These are phyloP conservation scores for Metschnikowia gruessii DNA, from an alignment of 805 yeast genomes.

Conservation along the genomic window DNA sequence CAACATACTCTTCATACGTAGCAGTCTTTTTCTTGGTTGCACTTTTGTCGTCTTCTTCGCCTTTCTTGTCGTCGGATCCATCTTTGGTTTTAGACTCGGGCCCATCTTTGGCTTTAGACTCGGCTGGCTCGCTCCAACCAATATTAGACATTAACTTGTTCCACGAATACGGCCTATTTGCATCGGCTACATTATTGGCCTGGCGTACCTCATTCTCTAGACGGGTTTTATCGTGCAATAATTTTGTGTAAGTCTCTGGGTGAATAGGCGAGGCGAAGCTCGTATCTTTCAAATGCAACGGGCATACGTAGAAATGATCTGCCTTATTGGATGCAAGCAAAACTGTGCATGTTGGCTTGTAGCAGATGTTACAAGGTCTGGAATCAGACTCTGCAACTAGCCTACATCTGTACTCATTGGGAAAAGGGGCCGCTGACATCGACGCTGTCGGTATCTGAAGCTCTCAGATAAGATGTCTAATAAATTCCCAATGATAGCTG, in stretches of 20 bases:
- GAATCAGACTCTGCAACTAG: slow-evolving; percentile 42
- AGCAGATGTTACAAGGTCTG: slow-evolving; percentile 51
- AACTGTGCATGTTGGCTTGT: slow-evolving; percentile 46
- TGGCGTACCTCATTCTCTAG: slow-evolving; percentile 21
- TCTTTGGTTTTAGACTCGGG: slow-evolving; percentile 20
- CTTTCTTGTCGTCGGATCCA: slow-evolving; percentile 24
- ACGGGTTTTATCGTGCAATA: slow-evolving; percentile 22
- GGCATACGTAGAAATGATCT: slow-evolving; percentile 55
- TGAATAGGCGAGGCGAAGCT: slow-evolving; percentile 43
- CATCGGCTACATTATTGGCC: slow-evolving; percentile 25
- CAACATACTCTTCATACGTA: slow-evolving; percentile 22
- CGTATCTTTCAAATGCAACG: slow-evolving; percentile 44
- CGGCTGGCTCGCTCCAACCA: slow-evolving; percentile 19
- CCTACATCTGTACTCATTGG: slow-evolving; percentile 42
- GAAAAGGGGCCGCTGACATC: slow-evolving; percentile 18
- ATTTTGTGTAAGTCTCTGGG: slow-evolving; percentile 33
- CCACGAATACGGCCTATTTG: slow-evolving; percentile 35
- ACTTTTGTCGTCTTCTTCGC: slow-evolving; percentile 21
- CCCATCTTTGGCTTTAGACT: slow-evolving; percentile 20
- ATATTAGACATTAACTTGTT: slow-evolving; percentile 25
- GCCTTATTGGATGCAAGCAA: slow-evolving; percentile 43
- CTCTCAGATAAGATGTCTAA: background rate
- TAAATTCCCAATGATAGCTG: too few relatives aligned
- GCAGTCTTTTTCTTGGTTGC: slow-evolving; percentile 7
- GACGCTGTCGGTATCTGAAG: background rate